Evolutionary conservation across 139 green algal species (phyloP).

Genomic region (Pedinophyceae sp.): DNA sequence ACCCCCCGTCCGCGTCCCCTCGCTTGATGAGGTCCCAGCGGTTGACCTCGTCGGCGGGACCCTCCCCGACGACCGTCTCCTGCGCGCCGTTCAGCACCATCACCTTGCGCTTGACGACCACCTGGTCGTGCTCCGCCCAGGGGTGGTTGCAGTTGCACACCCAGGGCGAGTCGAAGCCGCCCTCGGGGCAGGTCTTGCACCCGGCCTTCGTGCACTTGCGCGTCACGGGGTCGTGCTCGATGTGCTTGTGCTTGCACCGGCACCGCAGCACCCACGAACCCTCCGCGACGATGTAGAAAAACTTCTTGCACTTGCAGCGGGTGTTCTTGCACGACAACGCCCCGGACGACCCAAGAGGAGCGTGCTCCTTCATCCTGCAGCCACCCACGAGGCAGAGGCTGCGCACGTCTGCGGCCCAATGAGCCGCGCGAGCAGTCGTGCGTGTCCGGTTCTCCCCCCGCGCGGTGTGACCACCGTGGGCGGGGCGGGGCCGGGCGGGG

Average conservation of each 20-base stretch:
- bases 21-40: constrained; percentile 24
- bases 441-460: background rate
- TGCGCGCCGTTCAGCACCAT: too few species aligned
- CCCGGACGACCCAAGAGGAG: background rate
- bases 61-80: too few species aligned
- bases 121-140: constrained; percentile 38
- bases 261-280: constrained; percentile 41
- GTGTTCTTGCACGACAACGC: constrained; percentile 24
- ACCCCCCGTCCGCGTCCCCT: background rate
- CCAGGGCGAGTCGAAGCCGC: constrained; percentile 41
- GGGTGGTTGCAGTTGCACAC: constrained; percentile 66
- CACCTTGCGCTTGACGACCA: too few species aligned
- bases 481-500: too few species aligned
- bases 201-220: constrained; percentile 32
- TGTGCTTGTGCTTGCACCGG: constrained; percentile 64
- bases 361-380: constrained; percentile 28
- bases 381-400: background rate
- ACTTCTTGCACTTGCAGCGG: constrained; percentile 29
- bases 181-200: background rate
- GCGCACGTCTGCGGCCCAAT: background rate
- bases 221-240: constrained; percentile 39
- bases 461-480: too few species aligned
- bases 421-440: background rate
- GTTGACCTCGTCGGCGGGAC: constrained; percentile 30
- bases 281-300: constrained; percentile 59